Base-by-base conservation (phyloP, 306 rosid genomes). In the Sesbania bispinosa region DNA sequence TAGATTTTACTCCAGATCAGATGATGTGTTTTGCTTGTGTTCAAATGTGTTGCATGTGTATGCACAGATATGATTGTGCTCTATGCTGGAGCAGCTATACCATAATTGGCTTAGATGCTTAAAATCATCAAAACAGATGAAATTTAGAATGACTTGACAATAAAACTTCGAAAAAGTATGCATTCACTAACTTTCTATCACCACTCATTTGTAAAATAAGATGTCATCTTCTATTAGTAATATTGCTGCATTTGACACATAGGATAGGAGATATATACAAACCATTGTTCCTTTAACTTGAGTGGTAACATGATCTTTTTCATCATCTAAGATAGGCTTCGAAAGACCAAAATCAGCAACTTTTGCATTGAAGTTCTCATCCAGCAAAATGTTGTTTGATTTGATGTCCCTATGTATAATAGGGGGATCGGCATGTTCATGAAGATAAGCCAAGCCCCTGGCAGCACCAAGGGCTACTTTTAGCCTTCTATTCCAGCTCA, bases 331-430 rank as follows among this genome's bases (percentile, higher is more conserved):
- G 76, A 82, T 71, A 5, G 70, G 79, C 77, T 87, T 89, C 36
- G 85, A 85, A 64, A 87, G 85, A 24, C 96, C 96, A 74, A 89
- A 89, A 65, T 89, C 96, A 11, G 89, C 71, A 46, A 87, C 90
- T 80, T 87, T 89, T 30, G 88, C 90, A 35, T 47, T 78, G 7
- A 84, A 60, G 32, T 2, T 46, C 13, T 82, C 81, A 46, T 87
- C 93, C 67, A 87, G 65, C 6, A 89, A 68, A 64, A 89, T 87
- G 67, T 89, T 89, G 79, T 38, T 79, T 39, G 96, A 83, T 60
- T 87, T 89, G 45, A 87, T 77, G 73, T 89, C 92, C 46, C 96
- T 79, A 62, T 89, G 96, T 77, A 85, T 87, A 36, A 87, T 87
- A 11, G 90, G 85, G 48, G 96, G 96, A 41, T 80, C 59, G 0